phyloP scores from a whole-genome alignment of 2,329 filamentous ascomycete species.

The Xylariaceae sp. region DNA sequence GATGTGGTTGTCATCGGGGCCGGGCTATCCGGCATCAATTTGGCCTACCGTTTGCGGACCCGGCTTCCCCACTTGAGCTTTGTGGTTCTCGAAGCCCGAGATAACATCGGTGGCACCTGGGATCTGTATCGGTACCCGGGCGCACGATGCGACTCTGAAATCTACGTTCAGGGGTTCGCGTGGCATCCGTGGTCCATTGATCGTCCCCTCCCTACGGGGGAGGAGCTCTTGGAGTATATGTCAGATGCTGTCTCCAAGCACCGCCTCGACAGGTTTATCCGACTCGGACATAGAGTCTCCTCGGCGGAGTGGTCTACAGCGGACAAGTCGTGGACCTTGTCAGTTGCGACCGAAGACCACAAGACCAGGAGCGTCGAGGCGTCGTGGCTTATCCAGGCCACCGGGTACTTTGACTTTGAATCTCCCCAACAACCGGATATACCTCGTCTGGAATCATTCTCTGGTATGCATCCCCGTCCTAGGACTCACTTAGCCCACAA shows the following conservation, averaged over 20 bases:
- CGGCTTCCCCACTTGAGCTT: constrained; percentile 42
- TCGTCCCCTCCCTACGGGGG: constrained; percentile 14
- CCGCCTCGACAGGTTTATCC: constrained; percentile 50
- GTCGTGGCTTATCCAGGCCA: constrained; percentile 53
- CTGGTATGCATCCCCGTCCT: no score
- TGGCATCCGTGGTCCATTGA: constrained; percentile 51
- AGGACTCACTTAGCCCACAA: constrained; percentile 50
- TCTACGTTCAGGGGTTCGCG: constrained; percentile 56
- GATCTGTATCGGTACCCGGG: constrained; percentile 59
- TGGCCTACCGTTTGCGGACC: constrained; percentile 51
- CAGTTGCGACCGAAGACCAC: constrained; percentile 28
- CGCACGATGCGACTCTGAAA: constrained; percentile 46
- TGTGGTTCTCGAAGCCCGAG: constrained; percentile 52
- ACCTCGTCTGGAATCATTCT: constrained; percentile 43
- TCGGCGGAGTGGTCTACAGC: constrained; percentile 50
- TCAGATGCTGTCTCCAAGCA: constrained; percentile 40
- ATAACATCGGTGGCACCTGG: constrained; percentile 58
- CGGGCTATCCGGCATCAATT: constrained; percentile 57
- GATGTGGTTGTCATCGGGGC: constrained; percentile 53
- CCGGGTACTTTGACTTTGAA: constrained; percentile 60
- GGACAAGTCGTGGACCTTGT: constrained; percentile 47
- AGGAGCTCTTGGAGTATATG: constrained; percentile 49
- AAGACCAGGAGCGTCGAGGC: constrained; percentile 34
- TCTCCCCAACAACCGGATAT: constrained; percentile 47
- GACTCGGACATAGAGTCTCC: constrained; percentile 43